phyloP scores from a whole-genome alignment of 2,329 filamentous ascomycete species.

The Purpureocillium takamizusanense region DNA sequence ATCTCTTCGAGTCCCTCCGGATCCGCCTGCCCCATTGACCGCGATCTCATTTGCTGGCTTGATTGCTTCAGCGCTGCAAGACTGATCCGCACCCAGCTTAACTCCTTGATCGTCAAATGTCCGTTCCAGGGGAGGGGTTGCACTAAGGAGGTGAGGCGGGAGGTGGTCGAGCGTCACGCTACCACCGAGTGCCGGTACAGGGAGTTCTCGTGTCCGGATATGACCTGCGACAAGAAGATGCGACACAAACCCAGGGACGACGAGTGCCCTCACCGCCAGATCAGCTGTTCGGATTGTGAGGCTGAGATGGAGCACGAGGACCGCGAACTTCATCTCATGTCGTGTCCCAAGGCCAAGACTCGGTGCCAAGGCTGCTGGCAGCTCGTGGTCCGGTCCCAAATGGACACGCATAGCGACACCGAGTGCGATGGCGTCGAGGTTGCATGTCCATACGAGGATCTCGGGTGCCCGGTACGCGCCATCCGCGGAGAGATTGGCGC shows the following conservation, averaged over 20 bases:
- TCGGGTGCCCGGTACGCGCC: conserved; percentile 25
- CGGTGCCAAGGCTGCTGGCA: conserved; percentile 40
- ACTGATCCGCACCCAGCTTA: conserved; percentile 51
- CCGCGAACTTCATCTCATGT: conserved; percentile 22
- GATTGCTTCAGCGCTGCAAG: conserved; percentile 32
- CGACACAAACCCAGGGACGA: conserved; percentile 39
- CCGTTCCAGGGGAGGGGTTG: conserved; percentile 45
- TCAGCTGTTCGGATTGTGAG: conserved; percentile 46
- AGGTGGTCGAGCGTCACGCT: conserved; percentile 46
- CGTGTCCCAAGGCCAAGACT: conserved; percentile 37
- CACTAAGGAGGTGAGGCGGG: conserved; percentile 37
- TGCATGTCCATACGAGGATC: conserved; percentile 34
- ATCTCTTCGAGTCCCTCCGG: conserved; percentile 29
- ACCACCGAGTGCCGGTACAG: conserved; percentile 47
- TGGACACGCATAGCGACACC: conserved; percentile 36
- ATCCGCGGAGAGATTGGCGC: conserved; percentile 27
- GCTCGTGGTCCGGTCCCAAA: conserved; percentile 32
- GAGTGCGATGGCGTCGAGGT: conserved; percentile 42
- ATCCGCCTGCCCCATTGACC: conserved; percentile 48
- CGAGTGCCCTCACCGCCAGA: conserved; percentile 45
- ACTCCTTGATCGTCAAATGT: conserved; percentile 49
- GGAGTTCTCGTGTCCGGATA: conserved; percentile 45
- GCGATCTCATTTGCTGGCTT: conserved; percentile 30
- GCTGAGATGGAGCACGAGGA: conserved; percentile 36
- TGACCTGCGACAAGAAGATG: conserved; percentile 41